These are phyloP conservation scores for Lippia alba DNA, from an alignment of 305 asterid species.

Conservation along the genomic window DNA sequence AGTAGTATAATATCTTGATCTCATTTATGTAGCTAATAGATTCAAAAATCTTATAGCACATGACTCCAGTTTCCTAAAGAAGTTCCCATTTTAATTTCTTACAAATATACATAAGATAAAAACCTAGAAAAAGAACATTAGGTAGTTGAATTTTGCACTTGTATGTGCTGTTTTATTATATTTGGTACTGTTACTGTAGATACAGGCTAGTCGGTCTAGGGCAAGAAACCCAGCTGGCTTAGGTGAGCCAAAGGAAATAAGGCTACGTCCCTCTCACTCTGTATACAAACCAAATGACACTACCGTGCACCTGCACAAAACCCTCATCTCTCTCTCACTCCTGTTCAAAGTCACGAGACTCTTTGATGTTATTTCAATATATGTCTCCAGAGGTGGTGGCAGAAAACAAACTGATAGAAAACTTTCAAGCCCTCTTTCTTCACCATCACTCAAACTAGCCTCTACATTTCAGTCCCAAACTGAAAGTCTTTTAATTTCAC, in stretches of 20 bases:
- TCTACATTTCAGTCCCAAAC: constrained; percentile 52
- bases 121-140: not conserved
- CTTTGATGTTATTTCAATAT: constrained; percentile 49
- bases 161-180: constrained; percentile 6
- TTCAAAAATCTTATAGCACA: too few species aligned
- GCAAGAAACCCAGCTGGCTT: constrained; percentile 42
- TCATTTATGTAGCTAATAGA: too few species aligned
- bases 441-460: constrained; percentile 68
- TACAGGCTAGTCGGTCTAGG: constrained; percentile 43
- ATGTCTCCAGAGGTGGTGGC: constrained; percentile 58
- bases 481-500: constrained; percentile 50
- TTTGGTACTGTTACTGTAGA: constrained; percentile 37
- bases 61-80: too few species aligned
- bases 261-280: constrained; percentile 48
- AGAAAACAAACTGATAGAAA: constrained; percentile 56
- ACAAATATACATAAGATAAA: too few species aligned
- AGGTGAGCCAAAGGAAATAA: constrained; percentile 19
- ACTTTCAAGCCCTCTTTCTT: constrained; percentile 58
- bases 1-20: too few species aligned
- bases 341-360: constrained; percentile 77
- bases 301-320: constrained; percentile 45
- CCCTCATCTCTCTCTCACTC: constrained; percentile 37
- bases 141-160: not conserved
- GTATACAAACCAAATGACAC: constrained; percentile 55
- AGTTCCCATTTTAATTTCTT: too few species aligned